phyloP scores from a whole-genome alignment of 2,329 filamentous ascomycete species.

The Apiospora pterosperma region DNA sequence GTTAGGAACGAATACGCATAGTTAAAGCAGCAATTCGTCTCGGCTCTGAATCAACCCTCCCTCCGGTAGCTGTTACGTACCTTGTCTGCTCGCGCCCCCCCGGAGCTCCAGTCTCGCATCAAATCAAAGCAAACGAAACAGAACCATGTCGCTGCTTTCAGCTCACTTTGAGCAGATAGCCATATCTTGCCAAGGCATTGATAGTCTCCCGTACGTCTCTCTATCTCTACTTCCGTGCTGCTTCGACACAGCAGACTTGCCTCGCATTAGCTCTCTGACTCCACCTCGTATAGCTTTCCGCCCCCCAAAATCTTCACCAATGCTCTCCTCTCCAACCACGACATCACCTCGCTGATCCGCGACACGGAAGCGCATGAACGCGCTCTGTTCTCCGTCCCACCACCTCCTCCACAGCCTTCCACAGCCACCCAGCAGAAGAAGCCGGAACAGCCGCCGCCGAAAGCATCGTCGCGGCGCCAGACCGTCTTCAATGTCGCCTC shows the following conservation, averaged over 20 bases:
- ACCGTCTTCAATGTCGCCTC: conserved; percentile 65
- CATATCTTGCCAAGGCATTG: conserved; percentile 72
- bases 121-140: conserved; percentile 3
- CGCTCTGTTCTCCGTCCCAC: conserved; percentile 88
- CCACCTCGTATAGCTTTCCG: conserved; percentile 62
- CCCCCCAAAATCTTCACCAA: conserved; percentile 94
- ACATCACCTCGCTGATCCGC: conserved; percentile 91
- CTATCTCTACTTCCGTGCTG: not conserved
- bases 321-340: conserved; percentile 79
- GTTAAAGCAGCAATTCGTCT: not conserved
- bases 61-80: not conserved
- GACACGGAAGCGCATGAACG: conserved; percentile 94
- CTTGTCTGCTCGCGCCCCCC: not conserved
- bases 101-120: not conserved
- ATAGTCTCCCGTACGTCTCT: conserved; percentile 63
- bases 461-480: conserved; percentile 46
- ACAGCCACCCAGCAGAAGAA: conserved; percentile 34
- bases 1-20: not conserved
- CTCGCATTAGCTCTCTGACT: not conserved
- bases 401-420: conserved; percentile 50
- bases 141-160: conserved; percentile 63
- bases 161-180: conserved; percentile 75
- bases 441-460: conserved; percentile 43
- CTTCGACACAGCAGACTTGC: not conserved
- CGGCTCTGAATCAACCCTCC: not conserved